Percentiles rank a stretch among this genome's conserved stretches.
phyloP scores from a whole-genome alignment of 2,329 filamentous ascomycete genomes.

The Cadophora malorum region DNA sequence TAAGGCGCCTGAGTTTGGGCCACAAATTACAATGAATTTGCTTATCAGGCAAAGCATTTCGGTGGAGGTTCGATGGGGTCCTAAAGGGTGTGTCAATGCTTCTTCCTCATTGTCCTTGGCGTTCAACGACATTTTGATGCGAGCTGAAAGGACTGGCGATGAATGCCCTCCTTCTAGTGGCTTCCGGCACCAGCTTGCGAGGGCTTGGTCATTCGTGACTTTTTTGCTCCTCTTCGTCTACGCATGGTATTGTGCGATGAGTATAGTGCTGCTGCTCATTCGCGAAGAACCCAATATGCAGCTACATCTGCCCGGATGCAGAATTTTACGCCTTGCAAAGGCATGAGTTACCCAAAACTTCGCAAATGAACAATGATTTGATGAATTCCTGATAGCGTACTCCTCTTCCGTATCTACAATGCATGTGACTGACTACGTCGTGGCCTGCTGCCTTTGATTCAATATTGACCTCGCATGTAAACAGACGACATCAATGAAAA shows the following conservation, averaged over 20 bases:
- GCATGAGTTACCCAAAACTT: background rate
- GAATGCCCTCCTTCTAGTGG: slow-evolving; percentile 3
- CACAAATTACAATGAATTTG: background rate
- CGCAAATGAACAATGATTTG: background rate
- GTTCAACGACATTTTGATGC: background rate
- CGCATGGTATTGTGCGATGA: background rate
- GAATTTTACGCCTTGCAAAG: background rate
- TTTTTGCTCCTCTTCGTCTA: background rate
- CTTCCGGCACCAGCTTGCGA: background rate
- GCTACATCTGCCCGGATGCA: background rate
- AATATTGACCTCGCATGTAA: background rate
- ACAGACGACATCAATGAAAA: background rate
- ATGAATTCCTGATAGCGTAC: background rate
- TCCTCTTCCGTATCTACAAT: background rate
- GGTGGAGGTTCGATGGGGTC: background rate
- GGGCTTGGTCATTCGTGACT: background rate
- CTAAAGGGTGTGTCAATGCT: slow-evolving; percentile 5
- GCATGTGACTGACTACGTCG: background rate
- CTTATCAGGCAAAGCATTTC: background rate
- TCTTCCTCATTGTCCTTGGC: slow-evolving; percentile 7
- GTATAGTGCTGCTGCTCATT: too few relatives aligned
- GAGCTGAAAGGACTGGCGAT: slow-evolving; percentile 11
- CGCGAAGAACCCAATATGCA: background rate
- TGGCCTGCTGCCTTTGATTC: slow-evolving; percentile 1
- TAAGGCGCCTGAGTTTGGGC: background rate